Conservation (phyloP, 2,329 filamentous ascomycete genomes). For the Proliferodiscus dingleyae region DNA sequence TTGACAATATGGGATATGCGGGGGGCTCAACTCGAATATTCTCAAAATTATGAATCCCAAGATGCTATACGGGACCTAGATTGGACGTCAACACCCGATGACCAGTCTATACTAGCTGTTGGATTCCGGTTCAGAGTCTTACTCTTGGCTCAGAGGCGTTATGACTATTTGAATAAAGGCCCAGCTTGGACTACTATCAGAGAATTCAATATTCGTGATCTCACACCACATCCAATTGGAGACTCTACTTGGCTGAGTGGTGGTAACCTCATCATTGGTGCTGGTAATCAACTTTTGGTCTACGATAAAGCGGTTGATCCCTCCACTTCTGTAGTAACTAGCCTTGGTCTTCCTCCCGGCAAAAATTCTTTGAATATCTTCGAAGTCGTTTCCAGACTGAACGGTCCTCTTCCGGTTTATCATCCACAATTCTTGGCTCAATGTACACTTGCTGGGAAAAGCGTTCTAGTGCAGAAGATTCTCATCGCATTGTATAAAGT, state of each 20-base stretch:
- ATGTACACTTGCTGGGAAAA: constrained; percentile 78
- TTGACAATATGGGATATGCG: constrained; percentile 90
- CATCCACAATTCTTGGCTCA: constrained; percentile 89
- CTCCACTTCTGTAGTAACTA: constrained; percentile 32
- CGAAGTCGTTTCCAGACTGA: constrained; percentile 75
- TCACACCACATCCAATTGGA: constrained; percentile 85
- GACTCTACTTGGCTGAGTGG: constrained; percentile 88
- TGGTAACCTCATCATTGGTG: constrained; percentile 79
- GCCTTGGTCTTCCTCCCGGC: constrained; percentile 22
- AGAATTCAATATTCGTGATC: constrained; percentile 73
- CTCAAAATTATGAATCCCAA: constrained; percentile 66
- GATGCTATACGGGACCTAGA: constrained; percentile 82
- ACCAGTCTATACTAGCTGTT: constrained; percentile 85
- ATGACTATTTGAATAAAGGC: constrained; percentile 82
- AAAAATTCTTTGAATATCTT: constrained; percentile 57
- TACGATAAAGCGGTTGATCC: constrained; percentile 71
- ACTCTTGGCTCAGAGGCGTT: constrained; percentile 80
- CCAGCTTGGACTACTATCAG: constrained; percentile 86
- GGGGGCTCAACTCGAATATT: constrained; percentile 74
- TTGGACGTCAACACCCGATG: constrained; percentile 89
- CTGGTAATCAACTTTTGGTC: constrained; percentile 87
- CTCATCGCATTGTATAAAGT: constrained; percentile 67
- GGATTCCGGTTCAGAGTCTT: constrained; percentile 84
- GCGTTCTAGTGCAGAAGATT: constrained; percentile 63
- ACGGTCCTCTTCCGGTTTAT: constrained; percentile 82